These are phyloP conservation scores for Oryza rufipogon DNA, from an alignment of 176 grass and related monocot species.

Conservation along the genomic window DNA sequence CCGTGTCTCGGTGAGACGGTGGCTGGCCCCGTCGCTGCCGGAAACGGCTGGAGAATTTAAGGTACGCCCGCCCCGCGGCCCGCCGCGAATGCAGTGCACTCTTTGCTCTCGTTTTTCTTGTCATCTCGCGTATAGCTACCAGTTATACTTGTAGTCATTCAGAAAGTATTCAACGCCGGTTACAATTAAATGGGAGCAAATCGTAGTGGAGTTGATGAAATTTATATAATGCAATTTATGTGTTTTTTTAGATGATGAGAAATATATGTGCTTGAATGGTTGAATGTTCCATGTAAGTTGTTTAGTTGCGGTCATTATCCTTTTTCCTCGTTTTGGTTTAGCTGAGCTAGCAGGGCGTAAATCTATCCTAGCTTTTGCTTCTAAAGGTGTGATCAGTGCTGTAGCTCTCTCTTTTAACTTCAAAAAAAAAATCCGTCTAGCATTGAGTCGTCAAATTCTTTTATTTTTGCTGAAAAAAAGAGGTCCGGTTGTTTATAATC, in stretches of 20 bases:
- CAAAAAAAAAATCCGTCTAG: background rate
- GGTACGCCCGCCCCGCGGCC: background rate
- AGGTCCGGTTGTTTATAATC: background rate
- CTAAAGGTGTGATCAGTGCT: background rate
- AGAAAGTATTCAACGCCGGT: background rate
- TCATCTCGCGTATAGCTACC: background rate
- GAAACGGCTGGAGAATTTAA: background rate
- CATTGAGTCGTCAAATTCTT: background rate
- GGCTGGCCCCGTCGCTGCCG: background rate
- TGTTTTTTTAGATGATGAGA: background rate
- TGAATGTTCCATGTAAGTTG: too few species aligned
- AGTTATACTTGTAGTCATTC: background rate
- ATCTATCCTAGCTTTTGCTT: background rate
- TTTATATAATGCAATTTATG: background rate
- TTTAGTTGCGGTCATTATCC: background rate
- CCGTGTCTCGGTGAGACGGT: background rate
- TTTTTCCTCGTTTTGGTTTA: too few species aligned
- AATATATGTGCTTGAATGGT: background rate
- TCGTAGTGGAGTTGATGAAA: background rate
- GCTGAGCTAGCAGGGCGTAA: background rate
- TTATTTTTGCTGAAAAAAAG: background rate
- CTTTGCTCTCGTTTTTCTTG: background rate
- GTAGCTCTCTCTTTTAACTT: background rate
- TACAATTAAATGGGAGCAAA: background rate
- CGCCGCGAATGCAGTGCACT: background rate